These are phyloP conservation scores for Ganoderma leucocontextum DNA, from an alignment of 1,284 basidiomycete species.

Conservation along the genomic window DNA sequence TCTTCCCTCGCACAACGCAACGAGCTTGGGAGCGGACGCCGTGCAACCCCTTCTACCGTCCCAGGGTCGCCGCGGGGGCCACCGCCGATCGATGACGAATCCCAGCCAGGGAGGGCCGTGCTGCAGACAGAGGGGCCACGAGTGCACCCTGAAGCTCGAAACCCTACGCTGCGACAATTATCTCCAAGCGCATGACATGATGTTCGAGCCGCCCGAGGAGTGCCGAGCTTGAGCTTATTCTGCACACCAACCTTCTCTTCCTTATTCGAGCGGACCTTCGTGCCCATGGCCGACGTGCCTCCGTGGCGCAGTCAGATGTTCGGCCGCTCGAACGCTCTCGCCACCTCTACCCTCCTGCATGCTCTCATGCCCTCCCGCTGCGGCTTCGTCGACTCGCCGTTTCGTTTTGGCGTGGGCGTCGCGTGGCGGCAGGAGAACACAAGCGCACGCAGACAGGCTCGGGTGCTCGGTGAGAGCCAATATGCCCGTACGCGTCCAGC, in stretches of 20 bases:
- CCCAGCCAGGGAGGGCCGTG: too few species aligned
- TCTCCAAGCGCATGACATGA: not conserved
- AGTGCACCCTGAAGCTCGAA: too few species aligned
- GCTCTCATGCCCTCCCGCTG: not conserved
- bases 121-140: not conserved
- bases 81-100: not conserved
- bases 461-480: slow-evolving; percentile 24
- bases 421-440: slow-evolving; percentile 1
- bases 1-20: not conserved
- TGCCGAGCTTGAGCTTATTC: slow-evolving; percentile 6
- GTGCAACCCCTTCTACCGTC: not conserved
- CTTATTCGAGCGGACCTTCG: not conserved
- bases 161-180: not conserved
- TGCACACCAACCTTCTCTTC: not conserved
- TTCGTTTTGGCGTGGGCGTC: not conserved
- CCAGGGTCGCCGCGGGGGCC: not conserved
- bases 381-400: not conserved
- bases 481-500: slow-evolving; percentile 25
- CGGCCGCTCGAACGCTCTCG: not conserved
- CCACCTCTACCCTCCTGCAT: not conserved
- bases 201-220: not conserved
- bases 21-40: not conserved
- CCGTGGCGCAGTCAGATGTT: not conserved
- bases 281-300: not conserved
- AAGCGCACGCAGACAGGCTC: slow-evolving; percentile 1